Evolutionary conservation across 495 filamentous ascomycete species (phyloP), one percentile per base, ranked within the genome.

Genomic region (Cenococcum geophilum): DNA sequence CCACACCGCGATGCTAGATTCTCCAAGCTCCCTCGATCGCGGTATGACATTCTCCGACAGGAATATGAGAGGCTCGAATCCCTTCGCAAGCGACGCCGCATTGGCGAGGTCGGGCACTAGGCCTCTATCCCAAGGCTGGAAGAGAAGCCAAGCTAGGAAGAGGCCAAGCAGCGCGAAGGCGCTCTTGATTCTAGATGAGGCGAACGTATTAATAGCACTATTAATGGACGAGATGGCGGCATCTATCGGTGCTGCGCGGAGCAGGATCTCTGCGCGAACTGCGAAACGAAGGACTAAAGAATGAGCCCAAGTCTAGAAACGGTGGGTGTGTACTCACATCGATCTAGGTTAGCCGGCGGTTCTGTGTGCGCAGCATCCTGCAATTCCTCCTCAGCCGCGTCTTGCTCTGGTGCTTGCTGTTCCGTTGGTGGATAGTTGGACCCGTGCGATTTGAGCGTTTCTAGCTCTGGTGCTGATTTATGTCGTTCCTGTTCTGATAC

Each of bases 1-100:
- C 88, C 89, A 93, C 20, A 96, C 91, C 0, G 91, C 91, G 5
- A 95, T 85, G 36, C 89, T 87, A 0, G 90, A 93, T 47, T 93
- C 89, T 71, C 95, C 90, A 12, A 96, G 77, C 40, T 91, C 88
- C 36, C 84, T 84, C 21, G 95, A 88, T 70, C 95, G 89, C 59
- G 86, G 82, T 27, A 88, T 83, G 14, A 89, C 89, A 71, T 91
- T 87, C 65, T 96, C 90, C 0, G 91, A 95, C 70, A 91, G 95
- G 75, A 89, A 89, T 43, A 96, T 93, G 27, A 96, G 76, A 0
- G 91, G 91, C 69, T 96, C 91, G 68, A 96, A 92, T 1, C 88
- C 88, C 67, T 87, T 87, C 54, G 91, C 91, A 56, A 96, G 81
- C 52, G 87, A 82, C 4, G 91, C 91, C 27, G 95, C 87, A 72